These are phyloP conservation scores for Claviceps citrina DNA, from an alignment of 2,329 filamentous ascomycete species.

Conservation along the genomic window DNA sequence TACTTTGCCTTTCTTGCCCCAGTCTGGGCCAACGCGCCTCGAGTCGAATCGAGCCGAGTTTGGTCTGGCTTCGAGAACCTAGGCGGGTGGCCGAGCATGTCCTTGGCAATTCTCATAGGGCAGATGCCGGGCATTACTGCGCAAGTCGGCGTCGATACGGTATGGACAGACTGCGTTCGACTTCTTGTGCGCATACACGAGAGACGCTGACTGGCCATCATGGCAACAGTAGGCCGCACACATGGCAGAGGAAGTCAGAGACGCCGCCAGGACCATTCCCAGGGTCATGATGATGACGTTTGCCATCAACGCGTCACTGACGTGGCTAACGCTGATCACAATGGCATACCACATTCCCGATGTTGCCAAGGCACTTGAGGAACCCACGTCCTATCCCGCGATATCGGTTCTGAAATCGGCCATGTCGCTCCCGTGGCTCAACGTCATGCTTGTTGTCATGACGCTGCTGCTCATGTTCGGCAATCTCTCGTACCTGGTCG, in stretches of 20 bases:
- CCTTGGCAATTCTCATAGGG: constrained; percentile 8
- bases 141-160: constrained; percentile 8
- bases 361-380: constrained; percentile 2
- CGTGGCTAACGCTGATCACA: constrained; percentile 2
- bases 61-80: constrained; percentile 7
- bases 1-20: constrained; percentile 8
- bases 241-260: constrained; percentile 9
- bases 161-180: not conserved
- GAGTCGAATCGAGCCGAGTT: constrained; percentile 4
- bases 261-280: constrained; percentile 7
- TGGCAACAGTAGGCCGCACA: constrained; percentile 3
- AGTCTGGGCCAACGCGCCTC: constrained; percentile 8
- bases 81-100: constrained; percentile 7
- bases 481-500: constrained; percentile 4
- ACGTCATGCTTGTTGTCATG: constrained; percentile 3
- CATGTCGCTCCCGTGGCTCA: constrained; percentile 7
- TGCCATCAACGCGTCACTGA: constrained; percentile 1
- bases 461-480: constrained; percentile 4
- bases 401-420: constrained; percentile 5
- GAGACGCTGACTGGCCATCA: not conserved
- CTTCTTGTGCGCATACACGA: not conserved
- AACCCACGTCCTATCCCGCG: constrained; percentile 5
- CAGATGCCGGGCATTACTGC: constrained; percentile 7
- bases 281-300: constrained; percentile 6
- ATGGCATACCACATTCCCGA: constrained; percentile 6